Evolutionary conservation across 805 yeast species (phyloP), one percentile per base, ranked within the genome.

Genomic region (Candida qinlingensis): DNA sequence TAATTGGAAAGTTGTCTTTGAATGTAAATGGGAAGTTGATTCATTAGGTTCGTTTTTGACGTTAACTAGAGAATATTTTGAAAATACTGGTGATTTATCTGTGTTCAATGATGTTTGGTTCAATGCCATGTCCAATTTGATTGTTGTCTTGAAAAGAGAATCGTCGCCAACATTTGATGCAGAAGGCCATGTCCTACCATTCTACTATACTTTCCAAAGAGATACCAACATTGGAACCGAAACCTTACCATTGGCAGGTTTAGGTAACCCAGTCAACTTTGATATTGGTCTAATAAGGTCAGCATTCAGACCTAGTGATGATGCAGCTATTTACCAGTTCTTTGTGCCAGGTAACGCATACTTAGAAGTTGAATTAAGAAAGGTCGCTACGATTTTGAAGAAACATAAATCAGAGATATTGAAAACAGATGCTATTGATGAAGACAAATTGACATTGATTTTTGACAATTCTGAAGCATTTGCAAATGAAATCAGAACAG

Each of bases 11-110:
- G 71, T 71, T 28, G 95, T 87, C 0, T 89, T 87, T 65, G 97
- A 89, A 62, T 89, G 97, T 67, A 89, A 89, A 62, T 89, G 86
- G 72, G 97, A 89, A 62, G 71, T 89, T 48, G 97, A 89, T 65
- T 85, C 94, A 2, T 67, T 89, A 45, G 96, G 96, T 0, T 83
- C 94, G 5, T 89, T 89, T 57, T 68, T 89, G 48, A 84, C 90
- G 0, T 67, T 89, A 49, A 72, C 87, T 7, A 86, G 83, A 59
- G 92, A 84, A 49, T 90, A 84, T 62, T 81, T 69, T 54, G 77
- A 71, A 40, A 64, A 74, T 44, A 77, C 89, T 0, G 70, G 67
- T 3, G 86, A 81, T 54, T 57, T 62, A 1, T 65, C 77, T 1
- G 62, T 73, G 12, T 58, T 79, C 36, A 73, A 70, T 38, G 57